Evolutionary conservation across 2,329 filamentous ascomycete species (phyloP).

Genomic region (Fusarium transvaalense): DNA sequence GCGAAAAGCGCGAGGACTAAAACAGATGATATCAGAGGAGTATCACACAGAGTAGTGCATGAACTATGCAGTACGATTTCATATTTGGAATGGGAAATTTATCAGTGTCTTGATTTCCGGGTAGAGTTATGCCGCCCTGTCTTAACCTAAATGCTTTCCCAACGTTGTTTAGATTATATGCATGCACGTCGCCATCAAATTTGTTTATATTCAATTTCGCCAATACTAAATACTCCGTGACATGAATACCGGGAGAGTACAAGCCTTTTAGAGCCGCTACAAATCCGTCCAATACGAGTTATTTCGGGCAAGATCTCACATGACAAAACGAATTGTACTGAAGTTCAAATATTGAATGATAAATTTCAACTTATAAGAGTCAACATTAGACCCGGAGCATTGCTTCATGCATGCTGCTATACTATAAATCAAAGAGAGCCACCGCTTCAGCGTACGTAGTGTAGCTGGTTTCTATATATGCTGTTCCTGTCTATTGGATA

Average conservation of each 20-base stretch:
- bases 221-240: background rate
- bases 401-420: slow-evolving; percentile 12
- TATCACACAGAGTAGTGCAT: background rate
- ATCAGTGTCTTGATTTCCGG: background rate
- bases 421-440: slow-evolving; percentile 17
- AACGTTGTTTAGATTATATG: slow-evolving; percentile 23
- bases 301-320: too few relatives aligned
- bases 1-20: slow-evolving; percentile 47
- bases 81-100: background rate
- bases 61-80: background rate
- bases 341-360: background rate
- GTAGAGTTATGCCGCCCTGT: background rate
- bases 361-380: background rate
- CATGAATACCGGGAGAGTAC: background rate
- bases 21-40: background rate
- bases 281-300: too few relatives aligned
- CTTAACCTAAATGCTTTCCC: background rate
- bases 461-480: slow-evolving; percentile 21
- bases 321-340: background rate
- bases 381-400: background rate
- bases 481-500: slow-evolving; percentile 8
- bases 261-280: background rate
- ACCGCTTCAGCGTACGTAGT: slow-evolving; percentile 16
- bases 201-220: background rate
- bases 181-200: slow-evolving; percentile 8